A percentile compares a stretch with the other conserved stretches of the same genome.
These are phyloP conservation scores for Datura wrightii DNA, from an alignment of 257 asterid genomes.

Conservation along the genomic window DNA sequence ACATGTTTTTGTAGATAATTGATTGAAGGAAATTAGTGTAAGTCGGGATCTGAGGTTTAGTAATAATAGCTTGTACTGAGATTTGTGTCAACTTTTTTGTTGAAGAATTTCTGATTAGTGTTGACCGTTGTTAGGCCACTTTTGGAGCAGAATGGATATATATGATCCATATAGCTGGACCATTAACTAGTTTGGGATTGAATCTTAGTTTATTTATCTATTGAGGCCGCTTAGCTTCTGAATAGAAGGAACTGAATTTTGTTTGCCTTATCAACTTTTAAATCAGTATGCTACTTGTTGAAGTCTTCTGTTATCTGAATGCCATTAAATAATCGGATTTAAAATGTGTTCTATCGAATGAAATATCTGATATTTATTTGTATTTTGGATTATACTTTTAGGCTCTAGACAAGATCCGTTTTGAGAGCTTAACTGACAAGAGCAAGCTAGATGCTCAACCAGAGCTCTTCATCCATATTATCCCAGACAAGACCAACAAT, in stretches of 20 bases:
- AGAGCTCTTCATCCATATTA: conserved; percentile 62
- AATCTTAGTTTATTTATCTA: background rate
- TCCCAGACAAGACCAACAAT: conserved; percentile 64
- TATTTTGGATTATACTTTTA: background rate
- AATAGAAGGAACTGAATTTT: background rate
- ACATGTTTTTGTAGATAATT: background rate
- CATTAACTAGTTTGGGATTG: background rate
- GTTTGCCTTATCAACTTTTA: background rate
- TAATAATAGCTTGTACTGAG: background rate
- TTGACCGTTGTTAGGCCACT: background rate
- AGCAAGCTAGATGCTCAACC: conserved; percentile 68
- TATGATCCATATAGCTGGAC: background rate
- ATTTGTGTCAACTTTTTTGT: background rate
- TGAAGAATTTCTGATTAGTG: background rate
- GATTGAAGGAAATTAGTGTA: background rate
- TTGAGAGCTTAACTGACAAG: conserved; percentile 66
- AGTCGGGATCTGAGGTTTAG: background rate
- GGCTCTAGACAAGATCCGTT: conserved; percentile 68
- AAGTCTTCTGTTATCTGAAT: background rate
- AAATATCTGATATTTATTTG: background rate
- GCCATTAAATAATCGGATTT: background rate
- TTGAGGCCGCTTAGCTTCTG: background rate
- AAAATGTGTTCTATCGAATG: background rate
- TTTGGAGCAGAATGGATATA: background rate
- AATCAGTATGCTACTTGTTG: background rate